Conservation (phyloP, 2,329 filamentous ascomycete genomes). For the Diaporthe citri region DNA sequence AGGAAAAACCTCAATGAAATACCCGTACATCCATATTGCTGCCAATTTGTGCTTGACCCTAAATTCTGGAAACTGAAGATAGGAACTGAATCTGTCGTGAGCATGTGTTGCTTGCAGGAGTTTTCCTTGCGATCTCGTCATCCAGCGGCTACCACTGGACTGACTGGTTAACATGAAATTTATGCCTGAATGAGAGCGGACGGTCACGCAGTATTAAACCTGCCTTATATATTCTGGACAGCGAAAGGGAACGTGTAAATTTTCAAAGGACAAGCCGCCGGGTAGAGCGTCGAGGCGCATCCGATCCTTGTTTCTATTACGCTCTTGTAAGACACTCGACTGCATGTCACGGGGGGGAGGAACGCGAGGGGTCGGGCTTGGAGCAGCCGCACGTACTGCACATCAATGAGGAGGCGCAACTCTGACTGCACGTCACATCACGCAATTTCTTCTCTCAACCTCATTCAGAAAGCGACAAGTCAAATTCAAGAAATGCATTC, state of each 20-base stretch:
- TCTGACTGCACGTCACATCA: constrained; percentile 20
- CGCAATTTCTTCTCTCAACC: background rate
- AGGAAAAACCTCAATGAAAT: background rate
- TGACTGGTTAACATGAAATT: background rate
- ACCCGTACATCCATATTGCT: background rate
- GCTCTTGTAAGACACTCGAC: constrained; percentile 20
- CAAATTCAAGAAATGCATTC: background rate
- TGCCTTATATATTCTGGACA: background rate
- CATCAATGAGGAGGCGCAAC: constrained; percentile 13
- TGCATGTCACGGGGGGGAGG: background rate
- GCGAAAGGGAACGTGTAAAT: background rate
- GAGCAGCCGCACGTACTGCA: background rate
- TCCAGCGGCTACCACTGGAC: background rate
- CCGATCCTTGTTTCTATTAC: constrained; percentile 25
- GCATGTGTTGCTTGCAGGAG: background rate
- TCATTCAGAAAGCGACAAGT: constrained; percentile 6
- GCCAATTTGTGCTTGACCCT: background rate
- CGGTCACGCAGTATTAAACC: background rate
- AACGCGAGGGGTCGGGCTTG: constrained; percentile 4
- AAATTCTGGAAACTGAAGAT: background rate
- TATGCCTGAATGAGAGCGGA: too few relatives aligned
- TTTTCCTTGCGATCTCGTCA: too few relatives aligned
- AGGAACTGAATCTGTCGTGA: background rate
- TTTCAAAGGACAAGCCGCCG: background rate
- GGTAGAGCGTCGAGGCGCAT: background rate